These are phyloP conservation scores for Pseudoneurospora amorphoporcata DNA, from an alignment of 495 filamentous ascomycete genomes.

Conservation along the genomic window DNA sequence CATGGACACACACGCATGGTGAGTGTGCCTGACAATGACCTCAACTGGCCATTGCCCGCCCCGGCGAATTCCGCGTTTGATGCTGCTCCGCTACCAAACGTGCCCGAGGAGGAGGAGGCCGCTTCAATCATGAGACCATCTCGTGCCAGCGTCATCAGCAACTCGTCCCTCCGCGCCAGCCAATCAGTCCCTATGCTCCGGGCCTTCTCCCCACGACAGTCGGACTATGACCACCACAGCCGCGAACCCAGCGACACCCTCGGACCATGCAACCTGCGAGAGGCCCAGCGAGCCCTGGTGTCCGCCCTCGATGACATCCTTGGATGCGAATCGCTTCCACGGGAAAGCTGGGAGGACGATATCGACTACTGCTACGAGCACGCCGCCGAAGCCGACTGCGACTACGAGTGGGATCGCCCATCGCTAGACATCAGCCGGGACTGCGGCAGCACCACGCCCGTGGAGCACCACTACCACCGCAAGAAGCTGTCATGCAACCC, in stretches of 20 bases:
- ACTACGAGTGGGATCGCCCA: slow-evolving; percentile 73
- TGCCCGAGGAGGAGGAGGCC: slow-evolving; percentile 65
- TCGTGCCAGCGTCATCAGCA: slow-evolving; percentile 31
- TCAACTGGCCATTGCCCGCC: slow-evolving; percentile 36
- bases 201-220: slow-evolving; percentile 21
- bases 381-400: slow-evolving; percentile 78
- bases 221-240: slow-evolving; percentile 9
- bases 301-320: slow-evolving; percentile 22
- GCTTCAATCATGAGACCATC: slow-evolving; percentile 18
- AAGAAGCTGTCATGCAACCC: slow-evolving; percentile 13
- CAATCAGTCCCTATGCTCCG: slow-evolving; percentile 38
- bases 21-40: slow-evolving; percentile 36
- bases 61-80: slow-evolving; percentile 31
- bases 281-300: slow-evolving; percentile 22
- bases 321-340: slow-evolving; percentile 27
- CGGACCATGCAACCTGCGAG: slow-evolving; percentile 27
- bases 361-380: slow-evolving; percentile 94
- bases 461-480: slow-evolving; percentile 15
- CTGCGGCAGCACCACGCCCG: slow-evolving; percentile 16
- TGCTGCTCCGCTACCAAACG: slow-evolving; percentile 46
- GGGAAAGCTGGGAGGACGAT: slow-evolving; percentile 78
- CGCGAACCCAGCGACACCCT: slow-evolving; percentile 35
- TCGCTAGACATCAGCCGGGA: slow-evolving; percentile 33
- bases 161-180: slow-evolving; percentile 35
- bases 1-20: slow-evolving; percentile 26